A percentile compares a stretch with the other conserved stretches of the same genome.
Evolutionary conservation across 331 rosid genomes (phyloP).

Genomic region (Saraca asoca): DNA sequence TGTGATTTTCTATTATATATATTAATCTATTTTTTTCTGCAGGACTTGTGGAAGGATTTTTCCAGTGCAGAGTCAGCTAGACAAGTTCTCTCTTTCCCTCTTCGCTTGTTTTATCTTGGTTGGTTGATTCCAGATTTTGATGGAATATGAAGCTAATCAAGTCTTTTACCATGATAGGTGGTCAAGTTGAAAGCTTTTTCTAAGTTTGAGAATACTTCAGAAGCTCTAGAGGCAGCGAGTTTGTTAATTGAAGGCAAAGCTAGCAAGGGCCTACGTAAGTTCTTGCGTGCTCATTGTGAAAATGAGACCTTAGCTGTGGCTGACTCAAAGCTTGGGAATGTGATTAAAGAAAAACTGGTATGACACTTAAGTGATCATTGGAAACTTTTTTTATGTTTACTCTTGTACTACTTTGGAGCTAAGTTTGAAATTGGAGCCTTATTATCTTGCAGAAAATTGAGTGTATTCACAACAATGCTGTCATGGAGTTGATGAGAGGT

Average conservation of each 20-base stretch:
- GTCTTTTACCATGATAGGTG: conserved; percentile 42
- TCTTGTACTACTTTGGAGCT: background rate
- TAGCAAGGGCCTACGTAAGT: conserved; percentile 89
- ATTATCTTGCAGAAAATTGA: conserved; percentile 72
- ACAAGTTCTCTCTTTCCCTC: conserved; percentile 52
- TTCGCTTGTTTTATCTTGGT: background rate
- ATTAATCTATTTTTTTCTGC: conserved; percentile 8
- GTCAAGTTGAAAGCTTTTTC: conserved; percentile 89
- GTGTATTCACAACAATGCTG: conserved; percentile 73
- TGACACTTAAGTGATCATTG: background rate
- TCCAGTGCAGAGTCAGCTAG: conserved; percentile 68
- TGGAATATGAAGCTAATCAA: conserved; percentile 8
- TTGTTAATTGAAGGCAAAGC: conserved; percentile 80
- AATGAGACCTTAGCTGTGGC: conserved; percentile 83
- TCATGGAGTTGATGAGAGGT: conserved; percentile 97
- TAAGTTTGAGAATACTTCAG: conserved; percentile 84
- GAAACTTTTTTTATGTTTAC: background rate
- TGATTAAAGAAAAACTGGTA: conserved; percentile 91
- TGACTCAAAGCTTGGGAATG: conserved; percentile 86
- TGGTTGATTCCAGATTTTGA: background rate
- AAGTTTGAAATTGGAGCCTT: background rate
- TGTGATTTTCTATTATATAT: background rate
- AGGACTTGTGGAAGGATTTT: conserved; percentile 73
- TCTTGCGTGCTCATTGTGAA: conserved; percentile 74
- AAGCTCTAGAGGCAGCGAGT: conserved; percentile 84